Conservation (phyloP, 345 rosid genomes). For the Mangifera indica region DNA sequence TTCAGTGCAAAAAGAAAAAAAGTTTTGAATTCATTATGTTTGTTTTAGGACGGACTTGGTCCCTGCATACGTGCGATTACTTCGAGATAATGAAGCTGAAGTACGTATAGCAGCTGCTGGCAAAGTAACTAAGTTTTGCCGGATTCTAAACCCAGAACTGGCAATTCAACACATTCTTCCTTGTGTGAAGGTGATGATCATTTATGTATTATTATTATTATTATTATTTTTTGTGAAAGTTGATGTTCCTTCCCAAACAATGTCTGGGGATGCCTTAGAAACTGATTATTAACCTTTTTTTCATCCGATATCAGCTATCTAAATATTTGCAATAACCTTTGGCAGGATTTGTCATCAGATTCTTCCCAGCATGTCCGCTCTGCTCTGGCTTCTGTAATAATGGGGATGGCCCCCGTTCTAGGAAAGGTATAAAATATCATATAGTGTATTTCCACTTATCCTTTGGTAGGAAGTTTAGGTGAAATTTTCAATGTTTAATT, state of each 20-base stretch:
- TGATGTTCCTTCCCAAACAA: background rate
- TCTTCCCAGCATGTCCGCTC: conserved; percentile 98
- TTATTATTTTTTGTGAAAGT: conserved; percentile 6
- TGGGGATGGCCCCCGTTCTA: conserved; percentile 97
- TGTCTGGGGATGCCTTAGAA: background rate
- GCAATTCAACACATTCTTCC: conserved; percentile 84
- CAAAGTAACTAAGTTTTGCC: conserved; percentile 89
- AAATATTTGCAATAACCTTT: conserved; percentile 20
- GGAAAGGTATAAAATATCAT: conserved; percentile 40
- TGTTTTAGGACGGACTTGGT: conserved; percentile 74
- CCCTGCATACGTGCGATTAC: conserved; percentile 91
- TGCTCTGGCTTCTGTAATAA: conserved; percentile 95
- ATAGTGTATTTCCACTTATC: background rate
- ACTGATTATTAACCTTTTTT: background rate
- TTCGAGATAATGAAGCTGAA: conserved; percentile 98
- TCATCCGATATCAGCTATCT: conserved; percentile 8
- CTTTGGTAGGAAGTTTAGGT: background rate
- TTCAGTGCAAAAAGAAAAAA: too few relatives aligned
- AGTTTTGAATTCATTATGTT: conserved; percentile 6
- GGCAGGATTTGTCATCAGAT: conserved; percentile 90
- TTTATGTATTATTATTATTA: too few relatives aligned
- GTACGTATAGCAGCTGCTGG: conserved; percentile 98
- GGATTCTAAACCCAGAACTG: conserved; percentile 83
- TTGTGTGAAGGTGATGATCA: conserved; percentile 76
- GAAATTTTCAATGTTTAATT: background rate